Conservation (phyloP, 352 stramenopile genomes). For the Phytophthora lateralis region DNA sequence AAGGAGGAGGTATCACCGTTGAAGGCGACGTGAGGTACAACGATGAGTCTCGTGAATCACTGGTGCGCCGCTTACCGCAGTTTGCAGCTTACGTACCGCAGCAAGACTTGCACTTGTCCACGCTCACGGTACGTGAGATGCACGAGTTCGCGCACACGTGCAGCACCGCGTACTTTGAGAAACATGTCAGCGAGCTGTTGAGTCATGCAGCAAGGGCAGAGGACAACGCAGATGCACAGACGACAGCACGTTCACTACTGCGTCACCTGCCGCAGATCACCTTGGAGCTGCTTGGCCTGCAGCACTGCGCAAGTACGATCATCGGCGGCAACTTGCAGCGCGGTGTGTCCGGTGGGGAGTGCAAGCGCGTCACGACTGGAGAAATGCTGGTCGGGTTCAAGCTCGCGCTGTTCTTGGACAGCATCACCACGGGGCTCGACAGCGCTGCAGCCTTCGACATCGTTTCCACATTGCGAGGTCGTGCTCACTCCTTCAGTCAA, state of each 20-base stretch:
- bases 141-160: slow-evolving; percentile 91
- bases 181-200: slow-evolving; percentile 51
- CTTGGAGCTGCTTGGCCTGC: slow-evolving; percentile 42
- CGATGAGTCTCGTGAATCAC: slow-evolving; percentile 23
- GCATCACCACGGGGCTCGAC: slow-evolving; percentile 63
- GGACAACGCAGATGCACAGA: slow-evolving; percentile 36
- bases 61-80: slow-evolving; percentile 39
- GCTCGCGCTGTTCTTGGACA: slow-evolving; percentile 74
- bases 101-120: slow-evolving; percentile 61
- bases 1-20: slow-evolving; percentile 23
- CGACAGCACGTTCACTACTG: slow-evolving; percentile 31
- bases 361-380: slow-evolving; percentile 88
- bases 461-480: slow-evolving; percentile 35
- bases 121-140: slow-evolving; percentile 75
- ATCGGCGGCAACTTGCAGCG: slow-evolving; percentile 56
- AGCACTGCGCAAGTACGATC: slow-evolving; percentile 50
- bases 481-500: slow-evolving; percentile 41
- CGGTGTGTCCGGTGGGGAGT: slow-evolving; percentile 86
- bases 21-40: slow-evolving; percentile 46
- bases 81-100: slow-evolving; percentile 50
- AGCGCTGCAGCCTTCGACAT: slow-evolving; percentile 66
- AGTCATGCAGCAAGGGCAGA: slow-evolving; percentile 1
- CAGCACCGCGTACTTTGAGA: slow-evolving; percentile 41
- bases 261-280: slow-evolving; percentile 39
- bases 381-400: slow-evolving; percentile 87